Conservation (phyloP, 345 rosid species). For the Gossypium sturtianum region DNA sequence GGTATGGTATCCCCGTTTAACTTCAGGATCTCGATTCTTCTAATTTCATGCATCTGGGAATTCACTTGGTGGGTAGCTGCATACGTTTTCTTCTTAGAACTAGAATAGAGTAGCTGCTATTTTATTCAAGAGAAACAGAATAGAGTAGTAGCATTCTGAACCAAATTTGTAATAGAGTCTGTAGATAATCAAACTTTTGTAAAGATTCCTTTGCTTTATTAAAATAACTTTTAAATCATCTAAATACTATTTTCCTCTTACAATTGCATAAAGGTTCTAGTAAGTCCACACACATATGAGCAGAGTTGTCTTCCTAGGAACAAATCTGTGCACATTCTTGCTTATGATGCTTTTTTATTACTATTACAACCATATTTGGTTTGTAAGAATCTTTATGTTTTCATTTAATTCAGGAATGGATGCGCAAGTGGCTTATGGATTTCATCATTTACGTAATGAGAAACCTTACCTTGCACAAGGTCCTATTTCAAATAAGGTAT, state of each 20-base stretch:
- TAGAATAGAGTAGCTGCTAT: background rate
- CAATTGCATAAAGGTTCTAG: background rate
- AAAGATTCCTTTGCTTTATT: background rate
- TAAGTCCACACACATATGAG: background rate
- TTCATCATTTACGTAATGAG: constrained; percentile 88
- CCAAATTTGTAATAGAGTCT: background rate
- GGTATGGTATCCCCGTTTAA: constrained; percentile 48
- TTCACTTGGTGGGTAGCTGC: background rate
- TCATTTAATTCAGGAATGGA: constrained; percentile 69
- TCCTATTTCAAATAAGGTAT: constrained; percentile 91
- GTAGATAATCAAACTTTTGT: background rate
- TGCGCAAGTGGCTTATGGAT: constrained; percentile 95
- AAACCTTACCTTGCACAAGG: constrained; percentile 96
- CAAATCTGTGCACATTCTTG: background rate
- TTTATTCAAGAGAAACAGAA: background rate
- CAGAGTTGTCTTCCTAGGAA: background rate
- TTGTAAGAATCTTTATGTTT: constrained; percentile 1
- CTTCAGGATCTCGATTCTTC: background rate
- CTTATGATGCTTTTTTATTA: background rate
- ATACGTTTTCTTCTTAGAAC: background rate
- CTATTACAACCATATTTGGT: background rate
- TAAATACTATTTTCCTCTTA: background rate
- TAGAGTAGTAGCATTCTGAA: background rate
- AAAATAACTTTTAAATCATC: background rate
- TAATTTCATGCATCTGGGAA: background rate